Evolutionary conservation across 1,284 basidiomycete genomes (phyloP).

Genomic region (Boletus sp.): DNA sequence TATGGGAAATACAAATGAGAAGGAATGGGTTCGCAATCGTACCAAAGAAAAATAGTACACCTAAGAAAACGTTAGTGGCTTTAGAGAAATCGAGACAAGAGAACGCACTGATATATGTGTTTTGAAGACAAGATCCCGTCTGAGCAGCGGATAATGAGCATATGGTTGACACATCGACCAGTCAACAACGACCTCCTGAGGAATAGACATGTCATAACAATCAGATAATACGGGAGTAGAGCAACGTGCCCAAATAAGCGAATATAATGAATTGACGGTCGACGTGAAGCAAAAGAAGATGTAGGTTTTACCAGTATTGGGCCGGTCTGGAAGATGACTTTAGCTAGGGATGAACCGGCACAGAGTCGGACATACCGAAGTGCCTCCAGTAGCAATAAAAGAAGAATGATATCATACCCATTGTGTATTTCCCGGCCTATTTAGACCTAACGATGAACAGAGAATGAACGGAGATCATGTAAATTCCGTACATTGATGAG

Average conservation of each 20-base stretch:
- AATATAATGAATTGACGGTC: slow-evolving; percentile 66
- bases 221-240: neutral
- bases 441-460: slow-evolving; percentile 5
- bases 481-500: slow-evolving; percentile 70
- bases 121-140: slow-evolving; percentile 72
- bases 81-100: neutral
- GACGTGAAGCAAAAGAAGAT: slow-evolving; percentile 63
- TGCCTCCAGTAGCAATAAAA: slow-evolving; percentile 75
- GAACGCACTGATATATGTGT: slow-evolving; percentile 53
- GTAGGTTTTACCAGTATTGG: slow-evolving; percentile 47
- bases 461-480: neutral
- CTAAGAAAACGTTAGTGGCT: slow-evolving; percentile 35
- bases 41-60: slow-evolving; percentile 75
- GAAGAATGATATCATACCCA: slow-evolving; percentile 60
- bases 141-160: slow-evolving; percentile 60
- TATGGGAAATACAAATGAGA: neutral
- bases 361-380: slow-evolving; percentile 8
- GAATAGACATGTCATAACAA: neutral
- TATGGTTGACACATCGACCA: slow-evolving; percentile 72
- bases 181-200: slow-evolving; percentile 75
- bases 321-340: slow-evolving; percentile 15
- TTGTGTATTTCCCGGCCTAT: slow-evolving; percentile 77
- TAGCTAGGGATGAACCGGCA: neutral
- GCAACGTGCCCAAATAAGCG: slow-evolving; percentile 68
- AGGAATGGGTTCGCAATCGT: slow-evolving; percentile 18